A percentile compares a stretch with the other conserved stretches of the same genome.
phyloP scores from a whole-genome alignment of 495 filamentous ascomycete genomes.

The Choiromyces venosus region DNA sequence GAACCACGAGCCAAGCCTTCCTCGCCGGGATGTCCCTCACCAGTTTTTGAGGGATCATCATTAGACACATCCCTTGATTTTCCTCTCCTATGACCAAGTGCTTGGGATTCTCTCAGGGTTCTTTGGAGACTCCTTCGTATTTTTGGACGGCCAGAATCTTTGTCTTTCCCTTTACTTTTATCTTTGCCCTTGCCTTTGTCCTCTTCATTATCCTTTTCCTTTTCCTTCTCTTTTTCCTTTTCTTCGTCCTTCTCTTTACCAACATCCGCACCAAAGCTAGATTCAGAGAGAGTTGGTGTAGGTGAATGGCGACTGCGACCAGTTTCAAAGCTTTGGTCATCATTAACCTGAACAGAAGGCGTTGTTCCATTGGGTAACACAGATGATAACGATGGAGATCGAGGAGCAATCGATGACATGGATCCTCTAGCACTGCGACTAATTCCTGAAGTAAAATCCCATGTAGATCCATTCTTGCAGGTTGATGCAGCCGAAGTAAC shows the following conservation, averaged over 20 bases:
- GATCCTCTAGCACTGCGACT: slow-evolving; percentile 38
- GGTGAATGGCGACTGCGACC: slow-evolving; percentile 30
- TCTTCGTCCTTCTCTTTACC: slow-evolving; percentile 44
- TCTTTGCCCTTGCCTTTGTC: slow-evolving; percentile 35
- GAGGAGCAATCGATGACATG: slow-evolving; percentile 37
- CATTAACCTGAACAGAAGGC: slow-evolving; percentile 20
- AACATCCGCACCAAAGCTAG: slow-evolving; percentile 42
- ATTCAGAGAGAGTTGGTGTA: slow-evolving; percentile 32
- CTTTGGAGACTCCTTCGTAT: slow-evolving; percentile 87
- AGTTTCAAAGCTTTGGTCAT: slow-evolving; percentile 35
- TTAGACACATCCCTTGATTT: slow-evolving; percentile 69
- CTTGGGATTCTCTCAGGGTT: slow-evolving; percentile 77
- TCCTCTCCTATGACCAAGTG: slow-evolving; percentile 60
- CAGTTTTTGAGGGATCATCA: slow-evolving; percentile 56
- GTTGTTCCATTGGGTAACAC: slow-evolving; percentile 26
- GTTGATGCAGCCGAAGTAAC: slow-evolving; percentile 37
- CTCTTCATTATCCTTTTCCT: slow-evolving; percentile 32
- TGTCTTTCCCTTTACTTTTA: slow-evolving; percentile 44
- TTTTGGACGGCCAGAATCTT: slow-evolving; percentile 52
- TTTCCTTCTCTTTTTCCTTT: slow-evolving; percentile 33
- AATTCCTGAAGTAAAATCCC: slow-evolving; percentile 48
- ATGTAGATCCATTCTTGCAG: slow-evolving; percentile 50
- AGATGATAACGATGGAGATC: slow-evolving; percentile 36
- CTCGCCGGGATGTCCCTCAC: slow-evolving; percentile 54
- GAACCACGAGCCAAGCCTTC: slow-evolving; percentile 71